Base-by-base conservation (phyloP, 2,329 filamentous ascomycete species). In the Thermoascus crustaceus region DNA sequence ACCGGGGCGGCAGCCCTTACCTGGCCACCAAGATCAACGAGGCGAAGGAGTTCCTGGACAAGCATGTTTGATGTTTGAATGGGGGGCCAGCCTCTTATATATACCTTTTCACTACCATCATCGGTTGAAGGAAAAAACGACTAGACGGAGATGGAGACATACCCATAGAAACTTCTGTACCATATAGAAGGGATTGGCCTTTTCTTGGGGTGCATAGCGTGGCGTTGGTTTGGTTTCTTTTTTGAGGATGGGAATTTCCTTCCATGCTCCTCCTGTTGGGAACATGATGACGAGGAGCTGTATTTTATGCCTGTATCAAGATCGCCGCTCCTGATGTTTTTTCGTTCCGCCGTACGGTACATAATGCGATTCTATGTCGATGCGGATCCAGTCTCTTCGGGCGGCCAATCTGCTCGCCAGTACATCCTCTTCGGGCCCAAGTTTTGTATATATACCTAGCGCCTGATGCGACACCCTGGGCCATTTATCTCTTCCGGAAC, bases 11-110 rank as follows among this genome's bases (percentile, higher is more conserved):
- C 24, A 95, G 87, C 57, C 91, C 91, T 5, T 98, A 96, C 59
- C 69, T 98, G 29, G 91, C 91, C 9, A 95, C 88, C 35, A 98
- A 98, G 65, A 83, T 98, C 58, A 98, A 98, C 66, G 91, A 98
- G 63, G 91, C 91, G 24, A 98, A 98, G 65, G 89, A 96, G 60
- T 77, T 96, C 44, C 60, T 98, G 48, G 91, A 98, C 60, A 95
- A 94, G 64, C 70, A 67, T 35, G 41, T 40, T 17, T 62, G 40
- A 49, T 38, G 22, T 13, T 22, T 17, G n/a, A n/a, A n/a, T n/a
- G n/a, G n/a, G n/a, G n/a, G n/a, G n/a, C n/a, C n/a, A n/a, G n/a
- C n/a, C n/a, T n/a, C n/a, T n/a, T n/a, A n/a, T n/a, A n/a, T n/a
- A n/a, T n/a, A n/a, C n/a, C n/a, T n/a, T n/a, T n/a, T n/a, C n/a